Base-by-base conservation (phyloP, 2,329 filamentous ascomycete genomes). In the Scleromitrula shiraiana region DNA sequence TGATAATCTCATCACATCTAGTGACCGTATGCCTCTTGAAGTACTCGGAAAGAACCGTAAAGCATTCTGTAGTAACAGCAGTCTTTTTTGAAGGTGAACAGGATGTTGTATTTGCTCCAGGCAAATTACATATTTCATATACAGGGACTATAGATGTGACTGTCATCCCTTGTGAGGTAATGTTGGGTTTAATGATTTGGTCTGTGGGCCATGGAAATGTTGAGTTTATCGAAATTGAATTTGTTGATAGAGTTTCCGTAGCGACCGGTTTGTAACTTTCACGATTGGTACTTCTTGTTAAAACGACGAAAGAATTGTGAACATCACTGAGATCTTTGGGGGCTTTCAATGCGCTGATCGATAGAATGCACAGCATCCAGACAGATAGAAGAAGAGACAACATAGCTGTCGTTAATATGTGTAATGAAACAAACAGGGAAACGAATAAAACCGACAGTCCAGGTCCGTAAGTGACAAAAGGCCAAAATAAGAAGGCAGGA, bases 1-100 rank as follows among this genome's bases (percentile, higher is more conserved):
- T 61, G 14, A 61, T 43, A 15, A 46, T 58, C 42, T 59, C 51
- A 24, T 47, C 32, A 32, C 59, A 62, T n/a, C 59, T 54, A 4
- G 38, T 59, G 20, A 61, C 44, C 2, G 56, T 58, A 22, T 55
- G 32, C 14, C 14, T 45, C 7, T 43, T 45, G 3, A 53, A 56
- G 29, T 58, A 62, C 22, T 55, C 57, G 17, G 49, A 56, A 10
- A 62, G 37, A 7, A 57, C 41, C 9, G 56, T 53, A 15, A 55
- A 61, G 47, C 59, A 62, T 19, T 47, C 26, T 20, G 53, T 46
- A 1, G 52, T 54, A 22, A 41, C 54, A 7, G 48, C 27, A 8
- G 51, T 58, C 22, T 53, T 38, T 19, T 50, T 50, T 8, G 46
- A 50, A 10, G 50, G 53, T 3, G 56, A 56, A 36, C 56, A 60